Evolutionary conservation across 305 asterid species (phyloP).

Genomic region (Fraxinus floribunda): DNA sequence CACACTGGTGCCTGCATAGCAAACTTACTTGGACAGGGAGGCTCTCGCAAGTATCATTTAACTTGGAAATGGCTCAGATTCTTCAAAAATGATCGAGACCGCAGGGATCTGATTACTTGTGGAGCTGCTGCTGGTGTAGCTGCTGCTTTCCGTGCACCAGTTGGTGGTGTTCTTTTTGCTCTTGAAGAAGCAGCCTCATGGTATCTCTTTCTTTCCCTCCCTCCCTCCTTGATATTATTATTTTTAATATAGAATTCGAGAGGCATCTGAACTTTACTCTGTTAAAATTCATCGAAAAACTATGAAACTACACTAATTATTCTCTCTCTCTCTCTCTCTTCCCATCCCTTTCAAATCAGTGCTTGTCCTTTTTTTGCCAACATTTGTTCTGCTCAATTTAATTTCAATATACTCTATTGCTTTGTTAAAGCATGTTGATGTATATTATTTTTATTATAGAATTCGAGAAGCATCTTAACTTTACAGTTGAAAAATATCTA

Average conservation of each 20-base stretch:
- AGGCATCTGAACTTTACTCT: neutral
- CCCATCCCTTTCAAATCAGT: neutral
- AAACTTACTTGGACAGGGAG: constrained; percentile 96
- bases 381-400: neutral
- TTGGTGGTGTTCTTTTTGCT: constrained; percentile 97
- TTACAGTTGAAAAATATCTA: neutral
- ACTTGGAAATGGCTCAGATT: constrained; percentile 93
- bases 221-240: constrained; percentile 1
- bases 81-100: constrained; percentile 83
- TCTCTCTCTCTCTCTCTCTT: neutral
- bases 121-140: constrained; percentile 99
- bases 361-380: neutral
- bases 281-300: neutral
- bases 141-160: constrained; percentile 99
- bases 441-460: neutral
- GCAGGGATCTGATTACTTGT: constrained; percentile 94
- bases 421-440: neutral
- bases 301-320: neutral
- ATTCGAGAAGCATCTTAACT: neutral
- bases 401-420: neutral
- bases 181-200: constrained; percentile 99
- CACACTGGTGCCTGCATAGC: constrained; percentile 98
- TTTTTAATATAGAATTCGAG: neutral
- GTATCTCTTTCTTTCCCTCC: constrained; percentile 35
- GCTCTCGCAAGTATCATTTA: constrained; percentile 84